A percentile compares a stretch with the other conserved stretches of the same genome.
These are phyloP conservation scores for Elsinoe ampelina DNA, from an alignment of 2,329 filamentous ascomycete species.

Conservation along the genomic window DNA sequence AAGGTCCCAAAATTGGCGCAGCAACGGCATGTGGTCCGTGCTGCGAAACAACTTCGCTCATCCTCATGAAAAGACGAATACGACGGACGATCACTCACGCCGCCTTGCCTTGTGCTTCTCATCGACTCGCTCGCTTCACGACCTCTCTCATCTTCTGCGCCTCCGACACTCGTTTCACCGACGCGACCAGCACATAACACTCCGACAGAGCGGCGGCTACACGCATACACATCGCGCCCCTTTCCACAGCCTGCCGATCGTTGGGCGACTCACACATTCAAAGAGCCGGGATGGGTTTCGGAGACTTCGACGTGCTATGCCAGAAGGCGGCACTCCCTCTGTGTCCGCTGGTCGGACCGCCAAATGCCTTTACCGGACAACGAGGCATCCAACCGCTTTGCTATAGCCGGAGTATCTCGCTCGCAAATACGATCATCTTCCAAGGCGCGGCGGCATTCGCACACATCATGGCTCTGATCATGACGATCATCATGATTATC, in stretches of 20 bases:
- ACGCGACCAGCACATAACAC: neutral
- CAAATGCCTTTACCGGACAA: conserved; percentile 57
- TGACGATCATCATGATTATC: conserved; percentile 96
- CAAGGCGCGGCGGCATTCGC: conserved; percentile 83
- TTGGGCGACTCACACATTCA: neutral
- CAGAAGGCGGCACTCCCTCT: conserved; percentile 73
- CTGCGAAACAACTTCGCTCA: conserved; percentile 7
- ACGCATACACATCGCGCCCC: conserved; percentile 2
- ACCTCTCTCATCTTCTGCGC: neutral
- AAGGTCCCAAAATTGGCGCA: conserved; percentile 3
- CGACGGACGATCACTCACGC: neutral
- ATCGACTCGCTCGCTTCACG: neutral
- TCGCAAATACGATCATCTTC: conserved; percentile 98
- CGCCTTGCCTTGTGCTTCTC: neutral
- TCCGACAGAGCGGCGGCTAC: neutral
- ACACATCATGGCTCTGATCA: conserved; percentile 80
- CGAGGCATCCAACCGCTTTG: conserved; percentile 69
- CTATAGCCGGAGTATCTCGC: conserved; percentile 87
- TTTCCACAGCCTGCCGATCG: conserved; percentile 6
- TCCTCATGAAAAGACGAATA: conserved; percentile 11
- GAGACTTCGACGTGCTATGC: conserved; percentile 83
- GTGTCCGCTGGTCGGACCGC: conserved; percentile 74
- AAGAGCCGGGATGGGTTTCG: conserved; percentile 65
- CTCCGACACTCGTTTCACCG: neutral
- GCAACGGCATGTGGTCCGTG: conserved; percentile 6